Base-by-base conservation (phyloP, 176 grass and related monocot genomes). In the Bolboschoenus planiculmis region DNA sequence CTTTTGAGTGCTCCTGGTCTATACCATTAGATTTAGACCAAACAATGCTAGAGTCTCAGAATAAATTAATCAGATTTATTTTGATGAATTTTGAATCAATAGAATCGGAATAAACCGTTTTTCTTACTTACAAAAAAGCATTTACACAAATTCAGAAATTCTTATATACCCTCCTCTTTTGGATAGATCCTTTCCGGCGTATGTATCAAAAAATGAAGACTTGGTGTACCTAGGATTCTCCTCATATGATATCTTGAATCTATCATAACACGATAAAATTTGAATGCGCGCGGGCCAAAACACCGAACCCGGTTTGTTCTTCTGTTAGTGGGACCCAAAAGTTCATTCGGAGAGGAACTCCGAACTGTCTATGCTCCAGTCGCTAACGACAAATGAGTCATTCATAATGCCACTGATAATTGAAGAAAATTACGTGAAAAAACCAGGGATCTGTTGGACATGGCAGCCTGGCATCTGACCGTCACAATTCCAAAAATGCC, bases 391-490 rank as follows among this genome's bases (percentile, higher is more conserved):
- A 62, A 60, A 60, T 8, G 14, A 48, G 39, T 31, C 13, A 51
- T 5, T 50, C 10, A 18, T 65, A 82, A 82, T 14, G 23, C 80
- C 58, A 82, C 56, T 51, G 59, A 18, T 9, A 33, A 6, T 31
- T 63, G 13, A n/a, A 48, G 5, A 82, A 40, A 66, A 82, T 82
- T 82, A 82, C 80, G 54, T 16, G 18, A 58, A 0, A 56, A 47
- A 6, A 24, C 58, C 58, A 60, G 40, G 7, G 36, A 80, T 60
- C 47, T 29, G 50, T 37, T 18, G 36, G 54, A 80, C n/a, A 63
- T 26, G 56, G 59, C 58, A 82, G 80, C 23, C 79, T 82, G 80
- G 80, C 59, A 66, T 63, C 37, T 82, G 80, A 82, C 80, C 37
- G 58, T 48, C 13, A 30, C 5, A 62, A 82, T 82, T 30, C 80